Evolutionary conservation across 2,329 filamentous ascomycete species (phyloP), one percentile per base, ranked within the genome.

Genomic region (Talaromyces rugulosus): DNA sequence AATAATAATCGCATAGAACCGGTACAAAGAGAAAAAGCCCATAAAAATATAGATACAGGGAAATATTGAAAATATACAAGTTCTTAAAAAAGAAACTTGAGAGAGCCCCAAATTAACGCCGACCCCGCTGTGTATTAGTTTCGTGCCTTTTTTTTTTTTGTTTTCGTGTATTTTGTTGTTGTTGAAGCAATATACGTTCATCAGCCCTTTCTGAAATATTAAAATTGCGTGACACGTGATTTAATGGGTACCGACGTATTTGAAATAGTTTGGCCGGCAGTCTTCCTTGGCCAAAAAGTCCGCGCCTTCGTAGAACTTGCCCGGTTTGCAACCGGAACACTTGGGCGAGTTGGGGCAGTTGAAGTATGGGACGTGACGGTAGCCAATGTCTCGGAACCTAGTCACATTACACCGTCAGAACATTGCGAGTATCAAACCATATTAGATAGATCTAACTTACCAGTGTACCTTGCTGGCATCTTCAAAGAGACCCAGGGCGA

Each of bases 361-460:
- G 83, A 96, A 96, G 80, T 96, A 99, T 53, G 95, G 95, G 59
- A 98, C 93, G 70, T 99, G 95, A 71, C 97, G 92, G 79, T 99
- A 99, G 62, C 95, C 95, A 68, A 99, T 98, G 74, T 99, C 95
- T 59, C 94, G 93, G 88, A 99, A 99, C 93, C 93, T 96, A 66
- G 6, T 61, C 36, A 36, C 34, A 40, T 23, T 31, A n/a, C 12
- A 30, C n/a, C 16, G 50, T 53, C 14, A 53, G 14, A 47, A n/a
- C 27, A 16, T 23, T 53, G 27, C 28, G 2, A 28, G 14, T 23
- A 30, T 23, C 23, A 23, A 23, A 23, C 2, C 14, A 53, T 28
- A 9, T n/a, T 16, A 53, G 12, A 31, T 16, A 23, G 18, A 56
- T 27, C 23, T 30, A 27, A 80, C 88, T 65, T 79, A 96, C 93